Base-by-base conservation (phyloP, 345 rosid species). In the Gossypium thurberi region DNA sequence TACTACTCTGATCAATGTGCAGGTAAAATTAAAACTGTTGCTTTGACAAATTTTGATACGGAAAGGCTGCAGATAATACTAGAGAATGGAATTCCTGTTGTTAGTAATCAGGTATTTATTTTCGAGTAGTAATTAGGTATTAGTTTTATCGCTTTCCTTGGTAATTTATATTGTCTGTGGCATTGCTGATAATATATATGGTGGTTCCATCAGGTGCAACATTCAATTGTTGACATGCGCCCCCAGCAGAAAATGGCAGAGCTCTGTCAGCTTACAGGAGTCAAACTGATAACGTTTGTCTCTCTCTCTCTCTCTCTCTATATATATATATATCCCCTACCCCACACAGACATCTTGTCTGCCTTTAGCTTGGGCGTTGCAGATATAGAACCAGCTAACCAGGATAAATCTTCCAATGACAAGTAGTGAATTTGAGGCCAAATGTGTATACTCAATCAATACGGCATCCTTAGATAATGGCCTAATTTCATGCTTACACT, bases 241-340 rank as follows among this genome's bases (percentile, higher is more conserved):
- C 98, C 97, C 71, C 98, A 90, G 70, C 94, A 89, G 82, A 89
- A 82, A 82, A 94, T 94, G 98, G 92, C 93, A 65, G 97, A 94
- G 86, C 94, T 94, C 66, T 94, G 98, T 73, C 86, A 85, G 82
- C 90, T 86, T 55, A 83, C 97, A 17, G 98, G 98, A 75, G 94
- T 94, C 78, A 90, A 94, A 82, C 96, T 94, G 71, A 90, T 94
- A 77, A 94, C 98, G 97, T 94, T 74, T 66, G 60, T 81, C 78
- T 79, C 79, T 57, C 82, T 69, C 77, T 74, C 80, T 69, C 69
- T 75, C 48, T 68, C 65, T 51, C 23, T 21, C 0, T 21, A 13
- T 48, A 48, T 2, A 2, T 6, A 55, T 18, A 2, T 28, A 28
- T 8, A 17, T 5, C 52, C 23, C 21, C 25, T 48, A 28, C 60